Percentiles rank a stretch among this genome's conserved stretches.
Evolutionary conservation across 345 rosid species (phyloP).

Genomic region (Reutealis trisperma): DNA sequence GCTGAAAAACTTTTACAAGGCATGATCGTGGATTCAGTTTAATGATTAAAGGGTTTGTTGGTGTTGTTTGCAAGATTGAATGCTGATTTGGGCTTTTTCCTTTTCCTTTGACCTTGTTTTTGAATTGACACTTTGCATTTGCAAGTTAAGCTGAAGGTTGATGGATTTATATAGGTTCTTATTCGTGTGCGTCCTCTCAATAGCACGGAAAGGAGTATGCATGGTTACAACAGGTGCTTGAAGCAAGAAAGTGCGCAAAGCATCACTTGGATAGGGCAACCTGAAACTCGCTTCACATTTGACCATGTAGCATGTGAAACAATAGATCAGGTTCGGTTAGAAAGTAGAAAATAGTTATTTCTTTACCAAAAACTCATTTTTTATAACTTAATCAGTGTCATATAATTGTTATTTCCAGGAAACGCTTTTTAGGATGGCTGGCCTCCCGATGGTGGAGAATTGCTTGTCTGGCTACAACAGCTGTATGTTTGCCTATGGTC

Average conservation of each 20-base stretch:
- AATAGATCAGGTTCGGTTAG: conserved; percentile 68
- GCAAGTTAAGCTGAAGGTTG: conserved; percentile 15
- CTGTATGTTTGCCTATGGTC: conserved; percentile 98
- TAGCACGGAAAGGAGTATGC: conserved; percentile 65
- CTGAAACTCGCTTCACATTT: conserved; percentile 79
- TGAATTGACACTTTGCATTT: background rate
- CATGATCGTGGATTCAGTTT: background rate
- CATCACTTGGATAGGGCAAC: conserved; percentile 83
- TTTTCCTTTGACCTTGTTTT: background rate
- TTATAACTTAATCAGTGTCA: background rate
- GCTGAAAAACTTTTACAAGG: background rate
- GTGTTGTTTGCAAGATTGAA: background rate
- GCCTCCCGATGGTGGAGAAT: conserved; percentile 93
- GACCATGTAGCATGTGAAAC: conserved; percentile 97
- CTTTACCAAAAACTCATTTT: conserved; percentile 1
- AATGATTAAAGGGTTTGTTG: background rate
- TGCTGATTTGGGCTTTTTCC: background rate
- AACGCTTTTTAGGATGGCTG: conserved; percentile 79
- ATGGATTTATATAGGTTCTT: conserved; percentile 53
- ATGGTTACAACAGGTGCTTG: conserved; percentile 82
- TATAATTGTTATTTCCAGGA: conserved; percentile 53
- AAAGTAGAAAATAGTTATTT: background rate
- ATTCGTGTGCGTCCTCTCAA: conserved; percentile 89
- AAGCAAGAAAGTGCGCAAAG: conserved; percentile 88
- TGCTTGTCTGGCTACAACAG: conserved; percentile 97